Evolutionary conservation across 129 eudicot species (phyloP).

Genomic region (Pseudognaphalium luteoalbum): DNA sequence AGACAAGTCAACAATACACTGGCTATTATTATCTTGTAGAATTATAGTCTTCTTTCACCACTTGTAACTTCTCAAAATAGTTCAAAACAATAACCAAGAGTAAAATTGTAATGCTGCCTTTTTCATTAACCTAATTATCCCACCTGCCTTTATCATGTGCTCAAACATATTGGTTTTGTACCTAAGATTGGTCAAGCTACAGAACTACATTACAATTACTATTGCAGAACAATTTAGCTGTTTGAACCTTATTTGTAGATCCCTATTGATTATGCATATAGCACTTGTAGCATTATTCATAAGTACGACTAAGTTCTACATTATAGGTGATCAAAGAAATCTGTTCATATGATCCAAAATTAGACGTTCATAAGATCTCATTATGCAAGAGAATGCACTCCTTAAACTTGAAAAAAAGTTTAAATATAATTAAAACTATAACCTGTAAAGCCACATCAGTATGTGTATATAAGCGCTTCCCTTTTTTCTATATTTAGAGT

Average conservation of each 20-base stretch:
- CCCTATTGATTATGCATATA: neutral
- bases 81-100: neutral
- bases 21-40: neutral
- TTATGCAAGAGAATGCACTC: neutral
- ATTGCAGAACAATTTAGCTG: neutral
- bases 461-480: neutral
- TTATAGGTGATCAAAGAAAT: neutral
- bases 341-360: neutral
- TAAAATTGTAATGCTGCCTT: neutral
- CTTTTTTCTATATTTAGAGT: constrained; percentile 32
- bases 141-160: neutral
- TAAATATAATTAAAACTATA: neutral
- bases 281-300: neutral
- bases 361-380: neutral
- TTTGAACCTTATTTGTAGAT: neutral
- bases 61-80: neutral
- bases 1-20: neutral
- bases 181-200: neutral
- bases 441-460: neutral
- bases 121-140: neutral
- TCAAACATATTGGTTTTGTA: neutral
- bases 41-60: neutral
- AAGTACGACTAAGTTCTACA: neutral
- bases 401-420: neutral
- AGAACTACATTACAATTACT: neutral